Evolutionary conservation across 2,329 filamentous ascomycete species (phyloP).

Genomic region (Talaromyces sp.): DNA sequence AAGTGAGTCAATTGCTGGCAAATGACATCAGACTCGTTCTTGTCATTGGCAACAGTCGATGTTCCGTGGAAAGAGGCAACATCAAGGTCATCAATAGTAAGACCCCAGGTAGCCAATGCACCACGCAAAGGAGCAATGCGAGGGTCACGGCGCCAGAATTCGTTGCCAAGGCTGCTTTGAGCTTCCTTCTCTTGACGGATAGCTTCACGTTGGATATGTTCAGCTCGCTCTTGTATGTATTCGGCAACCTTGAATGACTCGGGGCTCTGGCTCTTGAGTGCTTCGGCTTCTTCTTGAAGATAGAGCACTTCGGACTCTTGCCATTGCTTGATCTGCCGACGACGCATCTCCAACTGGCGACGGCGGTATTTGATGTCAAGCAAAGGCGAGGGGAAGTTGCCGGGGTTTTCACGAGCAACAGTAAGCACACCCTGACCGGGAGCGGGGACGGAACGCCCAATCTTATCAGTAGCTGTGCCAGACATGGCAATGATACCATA

Average conservation of each 20-base stretch:
- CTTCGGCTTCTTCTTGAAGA: conserved; percentile 84
- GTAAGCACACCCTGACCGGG: conserved; percentile 96
- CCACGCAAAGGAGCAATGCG: conserved; percentile 93
- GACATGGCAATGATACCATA: conserved; percentile 92
- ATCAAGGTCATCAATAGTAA: conserved; percentile 91
- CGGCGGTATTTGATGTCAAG: conserved; percentile 97
- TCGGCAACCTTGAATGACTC: conserved; percentile 74
- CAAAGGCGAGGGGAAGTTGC: conserved; percentile 91
- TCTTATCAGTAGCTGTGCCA: conserved; percentile 97
- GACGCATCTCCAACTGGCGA: conserved; percentile 89
- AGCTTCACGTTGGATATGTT: conserved; percentile 85
- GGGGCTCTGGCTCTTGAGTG: conserved; percentile 76
- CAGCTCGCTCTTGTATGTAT: conserved; percentile 78
- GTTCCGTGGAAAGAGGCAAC: conserved; percentile 99
- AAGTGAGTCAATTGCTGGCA: conserved; percentile 95
- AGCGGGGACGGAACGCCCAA: conserved; percentile 92
- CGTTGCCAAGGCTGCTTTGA: conserved; percentile 88
- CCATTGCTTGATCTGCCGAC: conserved; percentile 93
- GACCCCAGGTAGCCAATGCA: conserved; percentile 94
- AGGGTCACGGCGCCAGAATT: conserved; percentile 96
- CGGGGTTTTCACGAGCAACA: conserved; percentile 82
- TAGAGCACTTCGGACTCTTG: conserved; percentile 93
- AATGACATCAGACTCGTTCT: conserved; percentile 97
- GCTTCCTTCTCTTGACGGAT: conserved; percentile 89
- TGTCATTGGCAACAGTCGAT: conserved; percentile 97